Conservation (phyloP, 768 basidiomycete species). For the Phlebiopsis flavidoalba region DNA sequence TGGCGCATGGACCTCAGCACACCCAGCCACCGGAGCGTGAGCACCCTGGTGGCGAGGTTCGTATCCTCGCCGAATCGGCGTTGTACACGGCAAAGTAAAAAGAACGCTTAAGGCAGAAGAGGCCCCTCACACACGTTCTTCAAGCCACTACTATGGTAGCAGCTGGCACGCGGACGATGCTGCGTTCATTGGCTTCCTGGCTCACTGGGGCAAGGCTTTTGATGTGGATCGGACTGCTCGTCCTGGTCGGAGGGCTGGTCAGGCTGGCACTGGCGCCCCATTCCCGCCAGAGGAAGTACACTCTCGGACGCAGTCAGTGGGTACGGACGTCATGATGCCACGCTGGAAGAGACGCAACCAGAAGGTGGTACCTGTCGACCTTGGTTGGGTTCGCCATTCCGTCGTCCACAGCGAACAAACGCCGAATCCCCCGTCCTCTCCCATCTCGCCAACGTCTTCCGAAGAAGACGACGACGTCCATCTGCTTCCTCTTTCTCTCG, state of each 20-base stretch:
- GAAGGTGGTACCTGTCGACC: slow-evolving; percentile 62
- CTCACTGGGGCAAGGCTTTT: slow-evolving; percentile 80
- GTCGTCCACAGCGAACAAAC: slow-evolving; percentile 28
- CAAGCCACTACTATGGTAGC: slow-evolving; percentile 92
- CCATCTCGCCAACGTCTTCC: slow-evolving; percentile 38
- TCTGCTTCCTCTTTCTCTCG: slow-evolving; percentile 60
- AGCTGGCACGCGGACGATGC: slow-evolving; percentile 99
- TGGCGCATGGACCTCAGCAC: slow-evolving; percentile 73
- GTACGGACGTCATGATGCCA: slow-evolving; percentile 76
- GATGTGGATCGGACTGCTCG: slow-evolving; percentile 77
- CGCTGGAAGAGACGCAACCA: slow-evolving; percentile 67
- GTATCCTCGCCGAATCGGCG: slow-evolving; percentile 90
- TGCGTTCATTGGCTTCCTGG: slow-evolving; percentile 93
- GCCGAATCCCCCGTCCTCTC: slow-evolving; percentile 39
- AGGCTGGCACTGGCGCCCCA: slow-evolving; percentile 46
- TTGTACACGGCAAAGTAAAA: no score
- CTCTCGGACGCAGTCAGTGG: slow-evolving; percentile 58
- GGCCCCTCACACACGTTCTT: slow-evolving; percentile 87
- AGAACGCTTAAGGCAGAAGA: slow-evolving; percentile 83
- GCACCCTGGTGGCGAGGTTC: slow-evolving; percentile 63
- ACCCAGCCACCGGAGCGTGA: slow-evolving; percentile 49
- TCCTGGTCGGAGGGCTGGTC: slow-evolving; percentile 67
- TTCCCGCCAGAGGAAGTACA: slow-evolving; percentile 52
- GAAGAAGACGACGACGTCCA: slow-evolving; percentile 43
- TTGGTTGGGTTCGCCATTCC: slow-evolving; percentile 52